Evolutionary conservation across 306 rosid species (phyloP).

Genomic region (Cucurbita ficifolia): DNA sequence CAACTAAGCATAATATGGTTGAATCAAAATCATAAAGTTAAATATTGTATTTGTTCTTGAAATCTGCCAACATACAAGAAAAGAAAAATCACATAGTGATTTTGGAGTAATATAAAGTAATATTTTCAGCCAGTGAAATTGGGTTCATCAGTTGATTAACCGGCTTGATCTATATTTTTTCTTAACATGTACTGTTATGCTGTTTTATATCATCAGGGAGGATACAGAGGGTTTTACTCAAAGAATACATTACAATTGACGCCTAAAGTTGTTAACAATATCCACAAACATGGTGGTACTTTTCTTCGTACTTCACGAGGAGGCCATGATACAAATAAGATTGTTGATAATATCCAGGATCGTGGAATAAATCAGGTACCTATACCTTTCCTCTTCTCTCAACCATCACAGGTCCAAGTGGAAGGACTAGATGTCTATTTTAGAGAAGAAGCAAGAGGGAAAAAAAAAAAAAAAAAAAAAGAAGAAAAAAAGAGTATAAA

Average conservation of each 20-base stretch:
- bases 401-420: neutral
- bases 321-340: conserved; percentile 90
- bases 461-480: neutral
- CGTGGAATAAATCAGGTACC: conserved; percentile 86
- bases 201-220: conserved; percentile 48
- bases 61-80: neutral
- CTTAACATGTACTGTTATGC: neutral
- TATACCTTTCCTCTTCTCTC: conserved; percentile 8
- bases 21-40: neutral
- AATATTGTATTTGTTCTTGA: neutral
- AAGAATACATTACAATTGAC: conserved; percentile 65
- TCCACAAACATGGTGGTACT: conserved; percentile 87
- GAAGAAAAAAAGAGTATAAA: neutral
- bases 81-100: neutral
- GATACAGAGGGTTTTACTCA: conserved; percentile 81
- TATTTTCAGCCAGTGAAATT: neutral
- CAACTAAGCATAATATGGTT: neutral
- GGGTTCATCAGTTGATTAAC: neutral
- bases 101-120: neutral
- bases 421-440: neutral
- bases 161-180: neutral
- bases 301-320: conserved; percentile 91
- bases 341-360: conserved; percentile 84
- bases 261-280: conserved; percentile 65
- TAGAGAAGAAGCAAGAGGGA: neutral